A percentile compares a stretch with the other conserved stretches of the same genome.
phyloP scores from a whole-genome alignment of 192 early-diverging fungal species.

The Linnemannia schmuckeri region DNA sequence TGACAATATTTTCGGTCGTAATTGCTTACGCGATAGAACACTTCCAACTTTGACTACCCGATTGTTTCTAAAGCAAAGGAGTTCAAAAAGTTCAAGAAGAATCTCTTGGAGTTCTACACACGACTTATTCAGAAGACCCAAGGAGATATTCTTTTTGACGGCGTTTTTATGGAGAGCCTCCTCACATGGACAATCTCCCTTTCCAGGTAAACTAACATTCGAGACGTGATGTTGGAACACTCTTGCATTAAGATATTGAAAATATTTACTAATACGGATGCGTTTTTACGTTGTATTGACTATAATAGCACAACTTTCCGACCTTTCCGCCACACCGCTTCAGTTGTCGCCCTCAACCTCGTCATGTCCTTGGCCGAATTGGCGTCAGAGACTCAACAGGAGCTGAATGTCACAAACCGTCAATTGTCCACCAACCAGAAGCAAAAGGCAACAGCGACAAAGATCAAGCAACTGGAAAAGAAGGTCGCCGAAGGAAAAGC shows the following conservation, averaged over 20 bases:
- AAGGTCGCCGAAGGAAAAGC: slow-evolving; percentile 59
- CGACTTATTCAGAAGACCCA: slow-evolving; percentile 70
- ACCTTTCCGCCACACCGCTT: slow-evolving; percentile 93
- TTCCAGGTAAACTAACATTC: slow-evolving; percentile 61
- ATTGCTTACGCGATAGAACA: slow-evolving; percentile 39
- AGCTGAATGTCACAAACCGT: slow-evolving; percentile 74
- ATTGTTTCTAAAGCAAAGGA: slow-evolving; percentile 78
- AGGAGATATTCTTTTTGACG: slow-evolving; percentile 72
- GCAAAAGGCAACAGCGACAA: slow-evolving; percentile 42
- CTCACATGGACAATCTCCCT: slow-evolving; percentile 76
- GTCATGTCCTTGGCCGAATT: slow-evolving; percentile 78
- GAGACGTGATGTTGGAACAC: background rate
- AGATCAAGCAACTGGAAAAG: slow-evolving; percentile 56
- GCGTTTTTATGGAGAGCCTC: slow-evolving; percentile 69
- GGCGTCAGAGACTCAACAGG: slow-evolving; percentile 67
- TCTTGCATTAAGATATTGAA: background rate
- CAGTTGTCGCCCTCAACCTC: slow-evolving; percentile 76
- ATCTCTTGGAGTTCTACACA: slow-evolving; percentile 77
- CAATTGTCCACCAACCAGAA: slow-evolving; percentile 76
- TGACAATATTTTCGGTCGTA: background rate
- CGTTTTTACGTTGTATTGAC: background rate
- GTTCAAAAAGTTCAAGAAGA: slow-evolving; percentile 74
- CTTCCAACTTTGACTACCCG: slow-evolving; percentile 77
- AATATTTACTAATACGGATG: background rate
- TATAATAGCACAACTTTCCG: slow-evolving; percentile 79